Conservation (phyloP, 169 alveolate species). For the Miamiensis avidus region DNA sequence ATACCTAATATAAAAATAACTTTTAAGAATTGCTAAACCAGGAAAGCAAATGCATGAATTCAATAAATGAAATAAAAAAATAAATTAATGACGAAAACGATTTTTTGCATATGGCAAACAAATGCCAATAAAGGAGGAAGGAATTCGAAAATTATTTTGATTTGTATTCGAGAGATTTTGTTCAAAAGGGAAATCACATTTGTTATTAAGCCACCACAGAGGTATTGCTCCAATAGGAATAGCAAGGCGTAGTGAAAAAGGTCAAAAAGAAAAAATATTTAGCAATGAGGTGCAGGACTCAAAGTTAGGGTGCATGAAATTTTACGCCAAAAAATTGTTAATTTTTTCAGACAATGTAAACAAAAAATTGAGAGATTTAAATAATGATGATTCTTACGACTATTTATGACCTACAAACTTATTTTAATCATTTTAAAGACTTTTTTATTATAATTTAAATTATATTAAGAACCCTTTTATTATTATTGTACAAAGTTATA, state of each 20-base stretch:
- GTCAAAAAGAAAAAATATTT: no score
- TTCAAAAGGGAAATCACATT: background rate
- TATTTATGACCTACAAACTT: background rate
- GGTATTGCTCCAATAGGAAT: background rate
- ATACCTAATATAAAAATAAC: no score
- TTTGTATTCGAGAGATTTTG: background rate
- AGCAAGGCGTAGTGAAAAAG: background rate
- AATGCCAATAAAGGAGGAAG: background rate
- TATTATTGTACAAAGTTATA: background rate
- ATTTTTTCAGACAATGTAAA: background rate
- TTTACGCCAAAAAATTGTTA: background rate
- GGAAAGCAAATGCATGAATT: background rate
- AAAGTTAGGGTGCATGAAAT: background rate
- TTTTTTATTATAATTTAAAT: no score
- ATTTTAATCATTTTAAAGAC: no score
- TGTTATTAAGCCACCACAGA: background rate
- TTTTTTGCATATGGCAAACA: background rate
- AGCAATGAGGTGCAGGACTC: background rate
- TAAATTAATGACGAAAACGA: background rate
- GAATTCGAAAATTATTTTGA: background rate
- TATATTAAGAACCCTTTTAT: background rate
- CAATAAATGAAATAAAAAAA: background rate
- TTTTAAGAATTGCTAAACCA: no score
- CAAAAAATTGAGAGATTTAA: no score
- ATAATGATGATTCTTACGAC: background rate